phyloP scores from a whole-genome alignment of 495 filamentous ascomycete species.

The Xylaria longipes region DNA sequence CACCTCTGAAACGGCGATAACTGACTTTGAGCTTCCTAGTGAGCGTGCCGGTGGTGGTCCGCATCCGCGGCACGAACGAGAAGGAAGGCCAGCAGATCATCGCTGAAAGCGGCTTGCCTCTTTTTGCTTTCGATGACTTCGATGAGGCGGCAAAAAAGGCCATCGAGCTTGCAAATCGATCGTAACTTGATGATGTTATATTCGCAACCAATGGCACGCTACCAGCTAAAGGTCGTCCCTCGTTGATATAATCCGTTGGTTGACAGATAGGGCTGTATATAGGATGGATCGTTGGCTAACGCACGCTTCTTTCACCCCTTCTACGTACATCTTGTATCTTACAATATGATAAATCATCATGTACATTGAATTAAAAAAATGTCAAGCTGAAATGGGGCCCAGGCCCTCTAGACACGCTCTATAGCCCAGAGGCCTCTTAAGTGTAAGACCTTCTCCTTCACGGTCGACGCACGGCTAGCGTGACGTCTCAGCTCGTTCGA shows the following conservation, averaged over 20 bases:
- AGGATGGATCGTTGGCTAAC: background rate
- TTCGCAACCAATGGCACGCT: background rate
- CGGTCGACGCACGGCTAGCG: conserved; percentile 21
- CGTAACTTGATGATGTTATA: background rate
- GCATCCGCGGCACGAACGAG: conserved; percentile 85
- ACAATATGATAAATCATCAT: background rate
- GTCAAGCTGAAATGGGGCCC: background rate
- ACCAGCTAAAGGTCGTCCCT: background rate
- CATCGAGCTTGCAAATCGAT: conserved; percentile 64
- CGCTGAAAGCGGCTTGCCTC: conserved; percentile 70
- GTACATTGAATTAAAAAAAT: background rate
- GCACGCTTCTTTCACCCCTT: background rate
- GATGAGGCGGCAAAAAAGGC: conserved; percentile 79
- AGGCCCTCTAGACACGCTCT: conserved; percentile 26
- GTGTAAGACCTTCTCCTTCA: conserved; percentile 19
- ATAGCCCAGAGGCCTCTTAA: conserved; percentile 38
- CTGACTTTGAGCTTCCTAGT: conserved; percentile 34
- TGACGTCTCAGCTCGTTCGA: conserved; percentile 26
- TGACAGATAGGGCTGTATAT: too few relatives aligned
- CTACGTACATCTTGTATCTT: background rate
- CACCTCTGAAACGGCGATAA: background rate
- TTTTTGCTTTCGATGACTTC: conserved; percentile 83
- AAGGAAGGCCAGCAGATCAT: conserved; percentile 78
- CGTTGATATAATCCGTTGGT: background rate
- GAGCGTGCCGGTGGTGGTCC: conserved; percentile 78